Conservation (phyloP, 192 early-diverging fungal genomes). For the Coemansia sp. region DNA sequence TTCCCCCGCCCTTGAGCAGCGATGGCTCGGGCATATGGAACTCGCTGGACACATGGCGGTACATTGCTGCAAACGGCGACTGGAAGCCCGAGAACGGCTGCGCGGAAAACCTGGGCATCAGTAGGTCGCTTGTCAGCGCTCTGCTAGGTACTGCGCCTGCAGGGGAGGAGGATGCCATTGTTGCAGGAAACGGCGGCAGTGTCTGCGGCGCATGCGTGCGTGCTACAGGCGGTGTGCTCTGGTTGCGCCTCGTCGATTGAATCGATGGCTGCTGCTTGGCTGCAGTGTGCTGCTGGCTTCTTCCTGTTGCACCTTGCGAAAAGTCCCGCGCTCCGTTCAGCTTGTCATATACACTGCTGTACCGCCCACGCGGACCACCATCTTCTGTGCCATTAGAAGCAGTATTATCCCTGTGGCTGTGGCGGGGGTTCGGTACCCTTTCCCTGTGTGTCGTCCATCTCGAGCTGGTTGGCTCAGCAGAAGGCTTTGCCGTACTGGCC, state of each 20-base stretch:
- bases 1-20: constrained; percentile 33
- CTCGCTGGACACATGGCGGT: constrained; percentile 4
- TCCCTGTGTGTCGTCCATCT: background rate
- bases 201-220: background rate
- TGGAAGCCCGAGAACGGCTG: constrained; percentile 36
- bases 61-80: constrained; percentile 26
- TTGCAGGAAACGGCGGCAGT: background rate
- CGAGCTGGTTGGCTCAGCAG: background rate
- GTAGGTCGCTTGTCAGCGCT: constrained; percentile 42
- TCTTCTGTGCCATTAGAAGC: background rate
- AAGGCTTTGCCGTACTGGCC: background rate
- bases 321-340: constrained; percentile 23
- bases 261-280: constrained; percentile 8
- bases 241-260: constrained; percentile 6
- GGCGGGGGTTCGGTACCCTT: background rate
- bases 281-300: constrained; percentile 10
- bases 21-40: constrained; percentile 20
- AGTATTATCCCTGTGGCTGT: background rate
- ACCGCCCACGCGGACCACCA: constrained; percentile 3
- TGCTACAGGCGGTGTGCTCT: constrained; percentile 10
- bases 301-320: background rate
- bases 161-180: too few species aligned
- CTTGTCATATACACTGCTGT: constrained; percentile 11
- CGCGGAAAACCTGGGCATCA: constrained; percentile 42
- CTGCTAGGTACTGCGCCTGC: constrained; percentile 22